Base-by-base conservation (phyloP, 768 basidiomycete species). In the Asterophora lycoperdoides region DNA sequence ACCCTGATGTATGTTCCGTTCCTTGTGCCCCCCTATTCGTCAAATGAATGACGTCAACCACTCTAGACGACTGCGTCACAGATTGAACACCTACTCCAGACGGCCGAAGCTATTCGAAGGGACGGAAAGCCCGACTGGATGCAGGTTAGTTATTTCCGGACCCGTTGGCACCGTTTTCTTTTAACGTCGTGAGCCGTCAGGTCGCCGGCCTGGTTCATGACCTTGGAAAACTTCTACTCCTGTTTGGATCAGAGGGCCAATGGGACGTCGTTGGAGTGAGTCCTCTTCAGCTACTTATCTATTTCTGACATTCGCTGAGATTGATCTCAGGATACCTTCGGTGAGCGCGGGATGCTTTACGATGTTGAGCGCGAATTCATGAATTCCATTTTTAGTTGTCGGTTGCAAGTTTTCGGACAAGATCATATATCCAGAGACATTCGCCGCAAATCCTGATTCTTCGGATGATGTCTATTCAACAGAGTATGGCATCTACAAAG, bases 71-170 rank as follows among this genome's bases (percentile, higher is more conserved):
- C 33, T 5, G 36, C 45, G 7, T 57, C 49, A 2, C 56, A 57
- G 18, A 56, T 56, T 28, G 89, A 93, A 57, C 93, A 95, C 62
- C 75, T 94, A 3, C 75, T 94, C 1, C 93, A 94, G 61, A 93
- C 90, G 0, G 90, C 90, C n/a, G 90, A 93, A 59, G 89, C 90
- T 9, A 91, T 93, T 55, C 77, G 90, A 38, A 73, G 78, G 18
- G 90, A 92, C 53, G 89, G 88, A 0, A 89, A 89, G 61, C 90
- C 89, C 0, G 89, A 93, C 54, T 92, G 89, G 89, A 91, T 92
- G 89, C 89, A 91, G 71, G 39, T 48, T 34, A 15, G 40, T 42
- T 10, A 2, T 5, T 15, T 32, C 18, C 5, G 26, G 29, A 15
- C 10, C 38, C 30, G 9, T 13, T 19, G n/a, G 32, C 33, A 2